phyloP scores from a whole-genome alignment of 2,329 filamentous ascomycete genomes.

The Sporothrix inflata region DNA sequence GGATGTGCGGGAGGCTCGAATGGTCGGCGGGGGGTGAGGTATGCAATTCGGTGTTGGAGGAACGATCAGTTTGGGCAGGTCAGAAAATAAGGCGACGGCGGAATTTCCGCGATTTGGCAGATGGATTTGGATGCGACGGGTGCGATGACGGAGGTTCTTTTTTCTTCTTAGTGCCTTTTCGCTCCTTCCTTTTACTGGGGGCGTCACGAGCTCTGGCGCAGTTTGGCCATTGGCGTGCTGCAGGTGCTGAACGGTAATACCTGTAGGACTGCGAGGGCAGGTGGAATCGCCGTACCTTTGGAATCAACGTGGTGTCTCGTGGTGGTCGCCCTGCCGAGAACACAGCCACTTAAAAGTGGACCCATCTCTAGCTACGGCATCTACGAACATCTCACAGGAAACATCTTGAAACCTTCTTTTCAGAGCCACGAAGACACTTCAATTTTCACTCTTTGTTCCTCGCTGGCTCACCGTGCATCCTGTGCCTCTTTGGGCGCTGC shows the following conservation, averaged over 20 bases:
- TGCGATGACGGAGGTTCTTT: slow-evolving; percentile 18
- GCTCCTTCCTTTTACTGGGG: not conserved
- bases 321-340: slow-evolving; percentile 14
- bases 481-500: not conserved
- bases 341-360: slow-evolving; percentile 21
- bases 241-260: not conserved
- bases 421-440: not conserved
- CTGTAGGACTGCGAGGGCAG: not conserved
- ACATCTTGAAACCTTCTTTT: not conserved
- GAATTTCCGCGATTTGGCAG: not conserved
- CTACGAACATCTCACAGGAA: not conserved
- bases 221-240: not conserved
- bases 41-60: not conserved
- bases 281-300: not conserved
- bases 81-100: not conserved
- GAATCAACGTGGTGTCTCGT: slow-evolving; percentile 7
- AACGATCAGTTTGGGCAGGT: not conserved
- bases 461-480: not conserved
- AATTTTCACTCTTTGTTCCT: not conserved
- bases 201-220: not conserved
- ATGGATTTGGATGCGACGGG: slow-evolving; percentile 10
- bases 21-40: not conserved
- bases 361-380: not conserved
- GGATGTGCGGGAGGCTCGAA: slow-evolving; percentile 1
- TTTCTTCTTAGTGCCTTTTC: slow-evolving; percentile 8